These are phyloP conservation scores for Hymenotorrendiella dingleyae DNA, from an alignment of 2,329 filamentous ascomycete genomes.

Conservation along the genomic window DNA sequence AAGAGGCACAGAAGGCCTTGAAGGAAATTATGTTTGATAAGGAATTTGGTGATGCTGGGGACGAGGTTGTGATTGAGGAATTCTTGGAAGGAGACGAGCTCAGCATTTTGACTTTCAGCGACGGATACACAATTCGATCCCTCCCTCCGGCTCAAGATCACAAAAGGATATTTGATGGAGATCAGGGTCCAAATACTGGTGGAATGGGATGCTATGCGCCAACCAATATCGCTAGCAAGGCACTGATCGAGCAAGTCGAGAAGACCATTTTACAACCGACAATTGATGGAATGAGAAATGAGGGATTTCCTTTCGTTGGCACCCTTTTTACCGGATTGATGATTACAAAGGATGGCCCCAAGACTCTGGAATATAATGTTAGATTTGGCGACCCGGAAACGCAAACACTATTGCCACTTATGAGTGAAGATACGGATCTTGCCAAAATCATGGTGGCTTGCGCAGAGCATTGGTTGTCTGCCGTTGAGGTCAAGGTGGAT, in stretches of 20 bases:
- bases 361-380: slow-evolving; percentile 88
- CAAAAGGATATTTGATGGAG: slow-evolving; percentile 88
- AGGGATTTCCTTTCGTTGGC: slow-evolving; percentile 67
- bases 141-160: slow-evolving; percentile 93
- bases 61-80: slow-evolving; percentile 94
- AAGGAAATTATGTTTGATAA: slow-evolving; percentile 86
- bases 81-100: slow-evolving; percentile 87
- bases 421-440: slow-evolving; percentile 74
- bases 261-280: slow-evolving; percentile 82
- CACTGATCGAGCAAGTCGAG: slow-evolving; percentile 73
- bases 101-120: slow-evolving; percentile 84
- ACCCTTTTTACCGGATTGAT: slow-evolving; percentile 88
- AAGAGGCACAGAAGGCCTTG: slow-evolving; percentile 76
- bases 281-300: slow-evolving; percentile 78
- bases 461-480: slow-evolving; percentile 66
- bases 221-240: slow-evolving; percentile 69
- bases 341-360: slow-evolving; percentile 76
- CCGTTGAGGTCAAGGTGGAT: slow-evolving; percentile 62
- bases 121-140: slow-evolving; percentile 77
- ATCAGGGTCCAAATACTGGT: slow-evolving; percentile 87
- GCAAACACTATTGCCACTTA: slow-evolving; percentile 74
- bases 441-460: slow-evolving; percentile 86
- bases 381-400: slow-evolving; percentile 90
- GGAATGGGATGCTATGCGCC: slow-evolving; percentile 97
- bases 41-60: slow-evolving; percentile 79